A percentile compares a stretch with the other conserved stretches of the same genome.
Evolutionary conservation across 2,329 filamentous ascomycete genomes (phyloP).

Genomic region (Fusarium compactum): DNA sequence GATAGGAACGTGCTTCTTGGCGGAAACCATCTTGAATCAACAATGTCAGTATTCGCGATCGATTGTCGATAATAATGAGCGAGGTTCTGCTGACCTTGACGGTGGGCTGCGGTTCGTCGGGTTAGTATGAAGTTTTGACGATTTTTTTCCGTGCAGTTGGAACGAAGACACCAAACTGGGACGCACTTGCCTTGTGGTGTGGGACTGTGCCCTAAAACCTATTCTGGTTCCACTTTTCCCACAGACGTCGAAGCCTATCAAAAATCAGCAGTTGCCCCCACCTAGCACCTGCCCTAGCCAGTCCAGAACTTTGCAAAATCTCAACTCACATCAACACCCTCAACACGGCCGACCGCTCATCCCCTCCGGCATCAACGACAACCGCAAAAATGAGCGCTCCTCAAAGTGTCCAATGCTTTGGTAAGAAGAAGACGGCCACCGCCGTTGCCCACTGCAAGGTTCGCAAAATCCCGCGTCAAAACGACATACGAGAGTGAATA

Average conservation of each 20-base stretch:
- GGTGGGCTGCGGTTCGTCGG: constrained; percentile 55
- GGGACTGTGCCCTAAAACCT: not conserved
- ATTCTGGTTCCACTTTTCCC: not conserved
- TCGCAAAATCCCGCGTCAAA: constrained; percentile 50
- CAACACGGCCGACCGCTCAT: constrained; percentile 25
- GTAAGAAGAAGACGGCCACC: constrained; percentile 95
- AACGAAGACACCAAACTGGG: not conserved
- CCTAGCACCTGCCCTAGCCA: not conserved
- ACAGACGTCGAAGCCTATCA: not conserved
- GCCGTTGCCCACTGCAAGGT: constrained; percentile 95
- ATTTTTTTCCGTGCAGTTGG: constrained; percentile 1
- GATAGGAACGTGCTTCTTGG: constrained; percentile 99
- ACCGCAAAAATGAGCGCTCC: constrained; percentile 76
- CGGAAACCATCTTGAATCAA: constrained; percentile 86
- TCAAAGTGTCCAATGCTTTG: constrained; percentile 96
- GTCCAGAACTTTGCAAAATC: constrained; percentile 12
- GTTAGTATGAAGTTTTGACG: constrained; percentile 30
- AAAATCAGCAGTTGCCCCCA: not conserved
- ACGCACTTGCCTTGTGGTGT: not conserved
- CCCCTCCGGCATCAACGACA: constrained; percentile 39
- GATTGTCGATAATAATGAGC: constrained; percentile 19
- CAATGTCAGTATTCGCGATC: constrained; percentile 48
- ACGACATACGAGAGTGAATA: not conserved
- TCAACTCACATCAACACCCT: constrained; percentile 22
- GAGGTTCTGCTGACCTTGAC: constrained; percentile 55